Evolutionary conservation across 1,284 basidiomycete genomes (phyloP), one percentile per base, ranked within the genome.

Genomic region (Pholiota adiposa): DNA sequence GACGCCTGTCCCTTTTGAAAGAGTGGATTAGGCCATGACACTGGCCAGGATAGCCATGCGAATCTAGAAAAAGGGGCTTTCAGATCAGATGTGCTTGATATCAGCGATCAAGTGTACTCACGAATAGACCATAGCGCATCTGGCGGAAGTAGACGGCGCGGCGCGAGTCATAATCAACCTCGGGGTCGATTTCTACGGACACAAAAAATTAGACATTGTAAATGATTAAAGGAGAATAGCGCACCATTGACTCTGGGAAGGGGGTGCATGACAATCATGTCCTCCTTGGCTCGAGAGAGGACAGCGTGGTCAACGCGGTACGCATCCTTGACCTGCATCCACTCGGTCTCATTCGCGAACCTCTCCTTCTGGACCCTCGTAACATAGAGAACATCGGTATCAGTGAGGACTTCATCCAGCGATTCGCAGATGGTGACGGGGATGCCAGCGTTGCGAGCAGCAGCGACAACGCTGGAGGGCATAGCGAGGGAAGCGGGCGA

Each of bases 231-330:
- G 25, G 38, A 36, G 46, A 25, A 52, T 29, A 21, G 75, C 85
- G 66, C 63, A 88, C 91, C 94, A 71, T 96, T 96, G 51, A 96
- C 87, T 69, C 97, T 80, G 18, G 97, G 97, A 48, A 99, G 80
- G 16, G 97, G 97, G 77, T 99, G 97, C 93, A 99, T 96, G 64
- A 99, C 96, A 64, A 98, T 98, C 85, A 97, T 95, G 58, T 94
- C 92, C 66, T 95, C 90, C 81, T 98, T 98, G 27, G 96, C 96
- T 59, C 92, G 84, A 25, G 93, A 87, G 40, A 98, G 80, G 48
- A 97, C 86, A 23, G 96, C 93, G 72, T 98, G 97, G 77, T 99
- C 94, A 62, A 99, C 88, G 44, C 95, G 83, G 75, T 97, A 99
- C 50, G 90, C 88, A 74, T 97, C 92, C 82, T 96, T 97, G 70